phyloP scores from a whole-genome alignment of 306 rosid genomes.

The Prunus fruticosa region DNA sequence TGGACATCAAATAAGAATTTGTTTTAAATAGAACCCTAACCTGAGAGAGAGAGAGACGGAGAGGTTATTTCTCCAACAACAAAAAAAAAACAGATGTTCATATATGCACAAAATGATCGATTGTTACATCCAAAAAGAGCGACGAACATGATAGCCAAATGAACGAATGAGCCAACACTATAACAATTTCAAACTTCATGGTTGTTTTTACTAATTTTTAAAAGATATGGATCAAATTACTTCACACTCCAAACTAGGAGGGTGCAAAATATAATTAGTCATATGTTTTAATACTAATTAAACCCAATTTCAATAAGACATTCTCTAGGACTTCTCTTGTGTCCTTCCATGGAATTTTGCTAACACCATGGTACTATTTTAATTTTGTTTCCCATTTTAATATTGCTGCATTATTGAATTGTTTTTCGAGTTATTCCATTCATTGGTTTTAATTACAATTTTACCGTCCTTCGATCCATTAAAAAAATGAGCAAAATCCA shows the following conservation, averaged over 20 bases:
- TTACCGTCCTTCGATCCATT: conserved; percentile 26
- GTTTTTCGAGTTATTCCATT: conserved; percentile 24
- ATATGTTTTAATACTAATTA: conserved; percentile 1
- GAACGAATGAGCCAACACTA: no score
- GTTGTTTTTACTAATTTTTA: no score
- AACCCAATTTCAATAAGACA: conserved; percentile 44
- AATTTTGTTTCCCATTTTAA: not conserved
- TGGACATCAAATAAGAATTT: no score
- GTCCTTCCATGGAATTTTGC: conserved; percentile 40
- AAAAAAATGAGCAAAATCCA: conserved; percentile 29
- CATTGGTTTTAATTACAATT: not conserved
- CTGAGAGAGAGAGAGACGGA: no score
- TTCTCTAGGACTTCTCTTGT: conserved; percentile 43
- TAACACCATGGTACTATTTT: conserved; percentile 24
- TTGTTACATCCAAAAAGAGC: no score
- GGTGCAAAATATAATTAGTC: not conserved
- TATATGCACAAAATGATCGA: no score
- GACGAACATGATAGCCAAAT: no score
- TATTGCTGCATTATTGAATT: not conserved
- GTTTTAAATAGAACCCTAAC: no score
- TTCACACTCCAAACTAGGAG: not conserved
- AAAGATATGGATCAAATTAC: no score
- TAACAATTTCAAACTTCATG: no score
- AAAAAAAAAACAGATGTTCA: no score
- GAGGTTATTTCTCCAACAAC: no score